Percentiles rank a stretch among this genome's conserved stretches.
These are phyloP conservation scores for Leccinum imitatum DNA, from an alignment of 768 basidiomycete genomes.

Conservation along the genomic window DNA sequence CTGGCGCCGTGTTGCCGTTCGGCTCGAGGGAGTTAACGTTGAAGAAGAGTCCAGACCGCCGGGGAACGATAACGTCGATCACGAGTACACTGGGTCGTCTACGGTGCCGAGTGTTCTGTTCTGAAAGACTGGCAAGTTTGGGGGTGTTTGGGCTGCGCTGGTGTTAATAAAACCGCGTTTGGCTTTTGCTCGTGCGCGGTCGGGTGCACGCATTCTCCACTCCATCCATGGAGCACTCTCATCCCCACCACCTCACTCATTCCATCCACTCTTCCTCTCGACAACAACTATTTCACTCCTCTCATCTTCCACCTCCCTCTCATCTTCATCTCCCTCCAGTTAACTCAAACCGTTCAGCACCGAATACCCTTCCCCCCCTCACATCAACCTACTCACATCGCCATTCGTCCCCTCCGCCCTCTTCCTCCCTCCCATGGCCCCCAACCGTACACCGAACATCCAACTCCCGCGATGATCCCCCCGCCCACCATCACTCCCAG, in stretches of 20 bases:
- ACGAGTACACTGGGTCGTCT: neutral
- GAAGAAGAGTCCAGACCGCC: conserved; percentile 25
- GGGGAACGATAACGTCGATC: conserved; percentile 28
- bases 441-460: conserved; percentile 37
- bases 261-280: conserved; percentile 20
- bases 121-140: conserved; percentile 2
- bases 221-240: neutral
- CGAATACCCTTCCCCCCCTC: conserved; percentile 44
- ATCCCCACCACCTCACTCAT: neutral
- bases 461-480: conserved; percentile 43
- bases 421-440: conserved; percentile 26
- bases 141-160: conserved; percentile 26
- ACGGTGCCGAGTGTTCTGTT: neutral
- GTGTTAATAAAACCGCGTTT: conserved; percentile 26
- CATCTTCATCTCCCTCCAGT: conserved; percentile 40
- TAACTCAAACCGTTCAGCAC: conserved; percentile 33
- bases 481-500: conserved; percentile 24
- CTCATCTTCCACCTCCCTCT: conserved; percentile 45
- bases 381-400: conserved; percentile 26
- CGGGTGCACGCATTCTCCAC: neutral
- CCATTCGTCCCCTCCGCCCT: conserved; percentile 29
- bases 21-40: conserved; percentile 12
- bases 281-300: conserved; percentile 40
- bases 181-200: conserved; percentile 15
- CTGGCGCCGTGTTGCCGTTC: conserved; percentile 25